phyloP scores from a whole-genome alignment of 179 eudicot genomes.

The Pouteria campechiana region DNA sequence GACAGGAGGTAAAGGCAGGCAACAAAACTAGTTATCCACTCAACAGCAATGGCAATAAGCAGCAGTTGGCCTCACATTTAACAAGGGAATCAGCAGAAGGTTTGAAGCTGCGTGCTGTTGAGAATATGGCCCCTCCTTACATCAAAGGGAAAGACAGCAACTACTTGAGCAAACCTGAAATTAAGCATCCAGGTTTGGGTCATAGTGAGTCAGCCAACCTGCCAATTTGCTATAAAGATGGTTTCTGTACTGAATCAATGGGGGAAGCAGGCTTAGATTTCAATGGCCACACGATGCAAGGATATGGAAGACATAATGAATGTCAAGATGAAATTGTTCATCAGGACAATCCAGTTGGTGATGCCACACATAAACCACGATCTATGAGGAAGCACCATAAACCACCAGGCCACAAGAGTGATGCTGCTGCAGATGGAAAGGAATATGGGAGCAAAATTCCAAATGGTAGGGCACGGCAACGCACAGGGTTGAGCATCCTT shows the following conservation, averaged over 20 bases:
- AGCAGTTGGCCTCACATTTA: not conserved
- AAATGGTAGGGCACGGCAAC: slow-evolving; percentile 15
- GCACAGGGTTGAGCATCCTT: slow-evolving; percentile 1
- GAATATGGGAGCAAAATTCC: slow-evolving; percentile 4
- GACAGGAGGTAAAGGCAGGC: not conserved
- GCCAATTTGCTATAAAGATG: too few relatives aligned
- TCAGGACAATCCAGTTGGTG: slow-evolving; percentile 4
- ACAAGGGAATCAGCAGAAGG: slow-evolving; percentile 6
- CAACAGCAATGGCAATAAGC: not conserved
- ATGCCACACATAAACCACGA: slow-evolving; percentile 33
- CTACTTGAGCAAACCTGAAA: not conserved
- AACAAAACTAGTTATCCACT: slow-evolving; percentile 5
- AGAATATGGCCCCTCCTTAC: slow-evolving; percentile 23
- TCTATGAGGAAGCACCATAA: slow-evolving; percentile 41
- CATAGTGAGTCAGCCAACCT: too few relatives aligned
- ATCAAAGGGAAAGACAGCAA: slow-evolving; percentile 8
- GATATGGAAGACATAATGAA: not conserved
- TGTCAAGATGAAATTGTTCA: slow-evolving; percentile 1
- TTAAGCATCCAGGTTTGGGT: not conserved
- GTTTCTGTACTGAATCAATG: too few relatives aligned
- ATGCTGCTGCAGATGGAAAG: slow-evolving; percentile 6
- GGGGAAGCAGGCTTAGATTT: too few relatives aligned
- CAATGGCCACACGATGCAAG: too few relatives aligned
- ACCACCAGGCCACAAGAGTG: slow-evolving; percentile 11
- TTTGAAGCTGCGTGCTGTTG: slow-evolving; percentile 3